Percentiles rank a stretch among this genome's conserved stretches.
Conservation (phyloP, 2,329 filamentous ascomycete species). For the Huntiella moniliformis region DNA sequence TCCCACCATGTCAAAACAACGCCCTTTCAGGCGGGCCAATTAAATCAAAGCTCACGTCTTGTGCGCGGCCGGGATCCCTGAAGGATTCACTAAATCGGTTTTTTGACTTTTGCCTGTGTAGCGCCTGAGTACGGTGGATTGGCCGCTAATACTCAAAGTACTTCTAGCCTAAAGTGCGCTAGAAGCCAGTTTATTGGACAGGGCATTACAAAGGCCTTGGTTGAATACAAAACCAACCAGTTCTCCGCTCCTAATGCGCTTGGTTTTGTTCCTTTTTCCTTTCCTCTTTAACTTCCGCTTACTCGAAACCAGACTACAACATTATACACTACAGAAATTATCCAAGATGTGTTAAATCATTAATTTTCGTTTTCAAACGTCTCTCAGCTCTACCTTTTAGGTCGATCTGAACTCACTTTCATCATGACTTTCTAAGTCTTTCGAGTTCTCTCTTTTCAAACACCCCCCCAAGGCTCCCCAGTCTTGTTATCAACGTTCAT, state of each 20-base stretch:
- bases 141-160: no score
- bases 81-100: background rate
- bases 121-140: no score
- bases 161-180: no score
- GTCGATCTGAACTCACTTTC: constrained; percentile 49
- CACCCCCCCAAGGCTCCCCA: constrained; percentile 43
- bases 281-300: constrained; percentile 20
- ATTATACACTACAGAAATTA: constrained; percentile 16
- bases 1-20: background rate
- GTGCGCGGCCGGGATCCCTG: background rate
- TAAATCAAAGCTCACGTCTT: background rate
- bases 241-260: background rate
- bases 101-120: no score
- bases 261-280: constrained; percentile 17
- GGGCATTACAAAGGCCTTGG: background rate
- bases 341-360: constrained; percentile 42
- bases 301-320: constrained; percentile 17
- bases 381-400: constrained; percentile 29
- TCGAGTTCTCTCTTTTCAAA: constrained; percentile 41
- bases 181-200: no score
- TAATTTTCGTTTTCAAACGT: constrained; percentile 15
- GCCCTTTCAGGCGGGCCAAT: background rate
- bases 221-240: constrained; percentile 12
- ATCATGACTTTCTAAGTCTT: constrained; percentile 26
- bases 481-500: constrained; percentile 56